These are phyloP conservation scores for Pilaira anomala DNA, from an alignment of 192 early-diverging fungal genomes.

Conservation along the genomic window DNA sequence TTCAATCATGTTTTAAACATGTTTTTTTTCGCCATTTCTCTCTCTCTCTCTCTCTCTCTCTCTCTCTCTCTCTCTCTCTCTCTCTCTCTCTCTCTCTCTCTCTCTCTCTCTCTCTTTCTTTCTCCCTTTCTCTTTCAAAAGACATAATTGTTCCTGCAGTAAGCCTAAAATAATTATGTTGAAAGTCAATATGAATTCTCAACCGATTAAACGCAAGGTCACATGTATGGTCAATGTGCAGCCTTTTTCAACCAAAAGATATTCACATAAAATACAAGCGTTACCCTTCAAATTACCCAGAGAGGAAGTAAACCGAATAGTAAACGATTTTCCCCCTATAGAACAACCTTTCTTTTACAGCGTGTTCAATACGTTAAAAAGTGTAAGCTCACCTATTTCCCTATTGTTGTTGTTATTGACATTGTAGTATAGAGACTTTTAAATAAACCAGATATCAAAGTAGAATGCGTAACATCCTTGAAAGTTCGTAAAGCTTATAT, in stretches of 20 bases:
- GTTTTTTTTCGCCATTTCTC: no score
- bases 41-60: no score
- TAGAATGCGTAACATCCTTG: constrained; percentile 16
- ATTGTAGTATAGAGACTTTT: background rate
- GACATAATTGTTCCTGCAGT: no score
- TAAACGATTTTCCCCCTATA: constrained; percentile 19
- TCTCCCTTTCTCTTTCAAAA: no score
- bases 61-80: no score
- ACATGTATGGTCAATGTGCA: background rate
- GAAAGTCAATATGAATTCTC: no score
- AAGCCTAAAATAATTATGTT: no score
- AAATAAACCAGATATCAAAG: constrained; percentile 22
- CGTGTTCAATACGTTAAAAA: constrained; percentile 30
- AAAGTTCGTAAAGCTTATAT: constrained; percentile 30
- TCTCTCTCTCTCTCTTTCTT: no score
- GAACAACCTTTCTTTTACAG: constrained; percentile 20
- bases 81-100: no score
- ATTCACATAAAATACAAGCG: constrained; percentile 31
- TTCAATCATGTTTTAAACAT: no score
- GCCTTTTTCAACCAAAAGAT: background rate
- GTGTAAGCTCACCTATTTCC: constrained; percentile 11
- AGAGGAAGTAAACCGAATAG: constrained; percentile 16
- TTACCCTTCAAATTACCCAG: constrained; percentile 31
- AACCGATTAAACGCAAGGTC: no score
- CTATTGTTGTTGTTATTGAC: background rate